Evolutionary conservation across 805 yeast species (phyloP).

Genomic region (Torulaspora maleeae): DNA sequence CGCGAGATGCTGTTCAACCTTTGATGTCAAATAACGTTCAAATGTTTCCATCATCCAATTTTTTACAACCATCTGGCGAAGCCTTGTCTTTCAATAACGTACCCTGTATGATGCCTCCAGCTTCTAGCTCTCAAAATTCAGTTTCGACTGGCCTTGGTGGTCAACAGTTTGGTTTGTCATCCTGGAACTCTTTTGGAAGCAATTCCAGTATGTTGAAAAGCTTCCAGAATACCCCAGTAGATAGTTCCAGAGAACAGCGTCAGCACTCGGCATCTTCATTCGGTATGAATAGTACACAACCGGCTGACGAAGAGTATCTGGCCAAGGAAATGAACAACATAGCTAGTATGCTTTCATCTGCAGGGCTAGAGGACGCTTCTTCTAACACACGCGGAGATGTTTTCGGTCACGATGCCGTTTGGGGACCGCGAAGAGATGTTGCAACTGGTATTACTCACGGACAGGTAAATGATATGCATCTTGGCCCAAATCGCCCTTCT

Average conservation of each 20-base stretch:
- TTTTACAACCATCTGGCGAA: constrained; percentile 4
- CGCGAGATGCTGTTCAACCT: constrained; percentile 1
- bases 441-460: constrained; percentile 4
- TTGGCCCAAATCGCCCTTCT: neutral
- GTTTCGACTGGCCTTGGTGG: constrained; percentile 3
- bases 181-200: constrained; percentile 11
- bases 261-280: constrained; percentile 10
- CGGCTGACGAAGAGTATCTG: constrained; percentile 18
- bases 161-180: constrained; percentile 7
- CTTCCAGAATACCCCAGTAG: constrained; percentile 1
- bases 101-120: constrained; percentile 5
- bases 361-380: constrained; percentile 20
- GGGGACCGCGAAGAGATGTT: constrained; percentile 18
- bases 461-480: neutral
- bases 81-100: constrained; percentile 5
- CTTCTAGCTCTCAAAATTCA: constrained; percentile 6
- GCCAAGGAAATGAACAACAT: constrained; percentile 28
- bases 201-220: neutral
- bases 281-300: constrained; percentile 8
- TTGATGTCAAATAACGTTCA: neutral
- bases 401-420: constrained; percentile 12
- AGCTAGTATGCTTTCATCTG: constrained; percentile 26
- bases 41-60: constrained; percentile 5
- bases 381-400: constrained; percentile 4
- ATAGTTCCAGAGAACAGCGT: constrained; percentile 2